Percentiles rank a stretch among this genome's conserved stretches.
Evolutionary conservation across 139 green algal genomes (phyloP).

Genomic region (Diplosphaera chodatii): DNA sequence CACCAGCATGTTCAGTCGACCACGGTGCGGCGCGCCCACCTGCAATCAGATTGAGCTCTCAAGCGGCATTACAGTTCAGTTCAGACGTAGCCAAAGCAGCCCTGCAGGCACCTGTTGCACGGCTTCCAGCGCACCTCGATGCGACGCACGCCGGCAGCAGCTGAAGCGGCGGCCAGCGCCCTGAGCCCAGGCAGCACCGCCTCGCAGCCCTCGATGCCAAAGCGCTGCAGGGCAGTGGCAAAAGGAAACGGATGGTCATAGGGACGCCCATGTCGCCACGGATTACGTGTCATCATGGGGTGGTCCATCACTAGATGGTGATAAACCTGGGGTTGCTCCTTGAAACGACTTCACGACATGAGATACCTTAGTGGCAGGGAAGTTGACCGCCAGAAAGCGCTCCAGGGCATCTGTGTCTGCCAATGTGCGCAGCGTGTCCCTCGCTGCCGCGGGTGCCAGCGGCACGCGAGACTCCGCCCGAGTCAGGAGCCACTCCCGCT

Average conservation of each 20-base stretch:
- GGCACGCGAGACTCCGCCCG: slow-evolving; percentile 6
- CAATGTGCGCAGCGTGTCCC: slow-evolving; percentile 10
- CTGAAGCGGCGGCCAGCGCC: slow-evolving; percentile 24
- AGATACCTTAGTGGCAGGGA: slow-evolving; percentile 54
- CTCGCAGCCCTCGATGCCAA: slow-evolving; percentile 63
- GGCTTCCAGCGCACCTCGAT: too few species aligned
- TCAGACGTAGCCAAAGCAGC: too few species aligned
- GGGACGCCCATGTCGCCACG: too few species aligned
- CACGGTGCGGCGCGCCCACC: slow-evolving; percentile 52
- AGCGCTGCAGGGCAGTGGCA: slow-evolving; percentile 19
- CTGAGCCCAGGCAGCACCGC: slow-evolving; percentile 44
- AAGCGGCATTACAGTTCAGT: too few species aligned
- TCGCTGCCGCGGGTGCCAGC: not conserved
- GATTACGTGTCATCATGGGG: too few species aligned
- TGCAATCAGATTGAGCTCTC: too few species aligned
- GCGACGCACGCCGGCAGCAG: slow-evolving; percentile 24
- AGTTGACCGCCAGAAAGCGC: slow-evolving; percentile 45
- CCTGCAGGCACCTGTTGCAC: too few species aligned
- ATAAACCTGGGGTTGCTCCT: too few species aligned
- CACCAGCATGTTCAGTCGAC: slow-evolving; percentile 59
- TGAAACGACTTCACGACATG: too few species aligned
- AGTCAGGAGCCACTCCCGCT: slow-evolving; percentile 23
- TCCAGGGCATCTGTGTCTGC: slow-evolving; percentile 44
- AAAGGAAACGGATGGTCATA: not conserved
- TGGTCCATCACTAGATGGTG: too few species aligned